Conservation (phyloP, 169 alveolate genomes). For the Besnoitia besnoiti region DNA sequence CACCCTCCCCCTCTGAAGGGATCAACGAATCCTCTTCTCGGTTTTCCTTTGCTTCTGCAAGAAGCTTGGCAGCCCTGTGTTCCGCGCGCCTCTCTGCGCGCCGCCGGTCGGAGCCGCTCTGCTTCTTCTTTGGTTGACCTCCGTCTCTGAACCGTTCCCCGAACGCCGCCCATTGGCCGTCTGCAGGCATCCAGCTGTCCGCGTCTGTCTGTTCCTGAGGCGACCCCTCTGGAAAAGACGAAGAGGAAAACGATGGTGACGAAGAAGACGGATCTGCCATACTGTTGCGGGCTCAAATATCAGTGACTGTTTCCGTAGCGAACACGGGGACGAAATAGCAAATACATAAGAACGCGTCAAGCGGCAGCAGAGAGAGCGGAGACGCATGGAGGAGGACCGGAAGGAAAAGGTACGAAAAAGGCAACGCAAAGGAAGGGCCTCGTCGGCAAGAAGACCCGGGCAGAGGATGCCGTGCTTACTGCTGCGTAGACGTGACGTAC, state of each 20-base stretch:
- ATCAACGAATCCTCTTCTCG: too few relatives aligned
- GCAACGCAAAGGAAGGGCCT: too few relatives aligned
- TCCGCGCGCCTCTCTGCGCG: slow-evolving; percentile 14
- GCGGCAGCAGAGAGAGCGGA: neutral
- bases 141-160: neutral
- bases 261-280: neutral
- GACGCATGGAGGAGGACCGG: neutral
- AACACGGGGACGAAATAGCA: too few relatives aligned
- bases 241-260: neutral
- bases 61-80: neutral
- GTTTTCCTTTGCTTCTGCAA: neutral
- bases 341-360: neutral
- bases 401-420: neutral
- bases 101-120: slow-evolving; percentile 2
- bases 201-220: neutral
- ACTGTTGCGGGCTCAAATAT: neutral
- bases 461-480: too few relatives aligned
- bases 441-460: too few relatives aligned
- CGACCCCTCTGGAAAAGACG: neutral
- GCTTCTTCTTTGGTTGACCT: neutral
- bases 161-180: neutral
- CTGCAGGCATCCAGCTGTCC: too few relatives aligned
- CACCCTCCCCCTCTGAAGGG: too few relatives aligned
- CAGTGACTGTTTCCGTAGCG: neutral
- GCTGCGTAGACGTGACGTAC: too few relatives aligned